Conservation (phyloP, 2,329 filamentous ascomycete species). For the Clonostachys rhizophaga region DNA sequence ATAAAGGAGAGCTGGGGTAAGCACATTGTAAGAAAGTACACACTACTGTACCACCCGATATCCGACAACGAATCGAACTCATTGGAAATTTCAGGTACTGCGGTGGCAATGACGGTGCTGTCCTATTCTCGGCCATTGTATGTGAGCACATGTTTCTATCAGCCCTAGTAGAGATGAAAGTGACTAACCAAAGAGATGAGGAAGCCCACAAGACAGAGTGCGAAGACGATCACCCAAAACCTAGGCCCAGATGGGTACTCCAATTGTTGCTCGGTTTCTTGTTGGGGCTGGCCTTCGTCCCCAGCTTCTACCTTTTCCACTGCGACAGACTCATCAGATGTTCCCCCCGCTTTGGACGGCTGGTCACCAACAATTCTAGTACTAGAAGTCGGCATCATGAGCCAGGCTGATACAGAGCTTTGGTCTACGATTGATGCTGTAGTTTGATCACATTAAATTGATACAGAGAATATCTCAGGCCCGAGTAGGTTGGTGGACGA, state of each 20-base stretch:
- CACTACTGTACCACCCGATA: slow-evolving; percentile 74
- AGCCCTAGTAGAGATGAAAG: slow-evolving; percentile 4
- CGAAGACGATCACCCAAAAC: slow-evolving; percentile 36
- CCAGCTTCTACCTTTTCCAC: too few species aligned
- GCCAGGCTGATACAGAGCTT: too few species aligned
- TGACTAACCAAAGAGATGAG: slow-evolving; percentile 43
- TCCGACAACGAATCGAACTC: slow-evolving; percentile 63
- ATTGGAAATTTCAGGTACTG: slow-evolving; percentile 59
- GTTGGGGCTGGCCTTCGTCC: too few species aligned
- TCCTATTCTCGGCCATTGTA: background rate
- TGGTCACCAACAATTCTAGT: too few species aligned
- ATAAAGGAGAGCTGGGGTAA: slow-evolving; percentile 65
- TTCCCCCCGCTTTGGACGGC: too few species aligned
- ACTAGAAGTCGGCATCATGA: too few species aligned
- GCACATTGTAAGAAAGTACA: slow-evolving; percentile 66
- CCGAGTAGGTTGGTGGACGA: too few species aligned
- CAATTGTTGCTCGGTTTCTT: too few species aligned
- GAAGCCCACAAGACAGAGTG: slow-evolving; percentile 41
- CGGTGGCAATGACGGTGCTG: slow-evolving; percentile 52
- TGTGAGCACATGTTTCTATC: background rate
- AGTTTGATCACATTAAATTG: too few species aligned
- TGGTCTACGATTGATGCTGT: too few species aligned
- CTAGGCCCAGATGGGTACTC: slow-evolving; percentile 32
- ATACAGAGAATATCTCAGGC: too few species aligned
- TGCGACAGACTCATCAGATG: too few species aligned